A percentile compares a stretch with the other conserved stretches of the same genome.
phyloP scores from a whole-genome alignment of 108 stramenopile genomes.

The Cylindrotheca closterium region DNA sequence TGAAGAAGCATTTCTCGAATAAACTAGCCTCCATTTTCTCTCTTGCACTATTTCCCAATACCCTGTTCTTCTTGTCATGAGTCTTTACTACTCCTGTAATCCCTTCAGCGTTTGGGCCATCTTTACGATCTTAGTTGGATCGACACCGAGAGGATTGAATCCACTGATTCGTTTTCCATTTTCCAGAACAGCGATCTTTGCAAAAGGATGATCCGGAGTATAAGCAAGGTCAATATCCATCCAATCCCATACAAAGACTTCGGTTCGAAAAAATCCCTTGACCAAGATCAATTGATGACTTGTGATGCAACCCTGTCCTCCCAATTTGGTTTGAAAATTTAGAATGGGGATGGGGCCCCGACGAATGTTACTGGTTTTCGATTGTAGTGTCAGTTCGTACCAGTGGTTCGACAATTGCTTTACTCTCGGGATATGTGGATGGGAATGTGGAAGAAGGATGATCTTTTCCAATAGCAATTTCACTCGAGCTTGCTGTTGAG shows the following conservation, averaged over 20 bases:
- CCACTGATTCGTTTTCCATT: conserved; percentile 28
- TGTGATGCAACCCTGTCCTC: conserved; percentile 30
- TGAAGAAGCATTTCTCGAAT: no score
- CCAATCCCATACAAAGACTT: conserved; percentile 18
- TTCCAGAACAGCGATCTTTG: conserved; percentile 15
- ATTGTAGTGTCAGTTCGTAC: conserved; percentile 24
- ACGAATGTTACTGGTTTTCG: conserved; percentile 13
- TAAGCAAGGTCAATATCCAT: conserved; percentile 14
- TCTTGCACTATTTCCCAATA: no score
- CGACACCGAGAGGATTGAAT: conserved; percentile 18
- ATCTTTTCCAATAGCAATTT: conserved; percentile 14
- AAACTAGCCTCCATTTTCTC: no score
- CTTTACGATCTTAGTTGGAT: conserved; percentile 5
- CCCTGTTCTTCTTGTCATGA: neutral
- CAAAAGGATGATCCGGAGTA: conserved; percentile 19
- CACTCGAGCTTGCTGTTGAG: conserved; percentile 24
- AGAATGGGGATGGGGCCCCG: conserved; percentile 19
- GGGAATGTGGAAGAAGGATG: conserved; percentile 9
- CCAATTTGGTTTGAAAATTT: conserved; percentile 22
- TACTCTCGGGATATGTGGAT: conserved; percentile 14
- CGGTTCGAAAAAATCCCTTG: conserved; percentile 13
- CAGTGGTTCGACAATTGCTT: conserved; percentile 3
- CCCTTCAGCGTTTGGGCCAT: conserved; percentile 8
- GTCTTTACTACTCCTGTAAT: neutral
- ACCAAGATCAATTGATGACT: conserved; percentile 16